These are phyloP conservation scores for Geoglossum glabrum DNA, from an alignment of 495 filamentous ascomycete species.

Conservation along the genomic window DNA sequence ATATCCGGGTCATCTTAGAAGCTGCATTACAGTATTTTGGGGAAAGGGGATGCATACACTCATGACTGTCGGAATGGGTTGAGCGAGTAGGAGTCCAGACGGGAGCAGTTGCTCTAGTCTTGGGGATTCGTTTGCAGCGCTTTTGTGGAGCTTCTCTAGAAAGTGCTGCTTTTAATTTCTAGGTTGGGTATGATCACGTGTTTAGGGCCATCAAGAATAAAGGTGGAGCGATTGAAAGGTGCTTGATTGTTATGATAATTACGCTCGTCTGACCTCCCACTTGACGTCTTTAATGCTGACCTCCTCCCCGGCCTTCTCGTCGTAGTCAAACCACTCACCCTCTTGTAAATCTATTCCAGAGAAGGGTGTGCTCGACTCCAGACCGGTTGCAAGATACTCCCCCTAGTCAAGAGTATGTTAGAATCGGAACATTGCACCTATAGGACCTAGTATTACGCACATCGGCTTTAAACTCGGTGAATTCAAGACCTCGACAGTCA, in stretches of 20 bases:
- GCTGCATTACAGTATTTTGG: neutral
- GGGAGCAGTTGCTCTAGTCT: too few relatives aligned
- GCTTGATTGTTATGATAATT: neutral
- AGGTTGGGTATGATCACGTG: neutral
- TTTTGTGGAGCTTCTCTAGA: neutral
- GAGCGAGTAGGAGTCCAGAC: neutral
- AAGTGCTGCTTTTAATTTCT: neutral
- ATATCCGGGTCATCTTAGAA: neutral
- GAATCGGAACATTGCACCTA: neutral
- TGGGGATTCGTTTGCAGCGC: too few relatives aligned
- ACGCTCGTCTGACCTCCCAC: constrained; percentile 64
- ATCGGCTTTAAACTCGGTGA: constrained; percentile 72
- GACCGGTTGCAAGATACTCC: constrained; percentile 68
- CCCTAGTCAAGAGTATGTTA: constrained; percentile 29
- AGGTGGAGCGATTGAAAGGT: neutral
- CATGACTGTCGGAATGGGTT: neutral
- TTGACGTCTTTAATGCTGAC: constrained; percentile 82
- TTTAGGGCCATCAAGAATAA: too few relatives aligned
- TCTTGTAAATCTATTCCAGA: constrained; percentile 59
- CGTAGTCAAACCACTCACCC: constrained; percentile 81
- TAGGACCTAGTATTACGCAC: constrained; percentile 25
- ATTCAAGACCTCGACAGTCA: constrained; percentile 87
- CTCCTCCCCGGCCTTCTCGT: constrained; percentile 53
- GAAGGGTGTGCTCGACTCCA: constrained; percentile 63
- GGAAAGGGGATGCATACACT: constrained; percentile 3